Percentiles rank a stretch among this genome's conserved stretches.
These are phyloP conservation scores for Psilocybe subaeruginosa DNA, from an alignment of 768 basidiomycete species.

Conservation along the genomic window DNA sequence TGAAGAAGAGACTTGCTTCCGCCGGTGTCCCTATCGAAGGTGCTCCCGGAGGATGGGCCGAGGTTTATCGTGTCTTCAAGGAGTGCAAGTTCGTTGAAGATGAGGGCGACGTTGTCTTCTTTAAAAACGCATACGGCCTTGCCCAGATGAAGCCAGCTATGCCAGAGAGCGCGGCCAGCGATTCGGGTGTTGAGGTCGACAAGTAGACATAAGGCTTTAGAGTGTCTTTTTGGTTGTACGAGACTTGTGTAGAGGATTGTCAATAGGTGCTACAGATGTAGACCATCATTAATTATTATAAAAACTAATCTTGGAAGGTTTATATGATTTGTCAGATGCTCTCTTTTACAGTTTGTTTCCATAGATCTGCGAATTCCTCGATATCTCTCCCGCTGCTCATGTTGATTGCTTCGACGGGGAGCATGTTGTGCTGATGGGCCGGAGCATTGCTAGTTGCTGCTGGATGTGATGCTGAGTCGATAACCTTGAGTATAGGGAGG, in stretches of 20 bases:
- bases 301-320: not conserved
- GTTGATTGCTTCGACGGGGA: slow-evolving; percentile 86
- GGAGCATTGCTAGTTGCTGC: slow-evolving; percentile 70
- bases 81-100: slow-evolving; percentile 97
- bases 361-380: slow-evolving; percentile 70
- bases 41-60: slow-evolving; percentile 77
- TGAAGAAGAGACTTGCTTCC: slow-evolving; percentile 75
- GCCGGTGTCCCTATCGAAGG: slow-evolving; percentile 68
- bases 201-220: slow-evolving; percentile 34
- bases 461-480: slow-evolving; percentile 78
- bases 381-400: slow-evolving; percentile 76
- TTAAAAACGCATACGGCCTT: slow-evolving; percentile 84
- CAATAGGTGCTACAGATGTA: not conserved
- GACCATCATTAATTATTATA: not conserved
- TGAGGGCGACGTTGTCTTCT: slow-evolving; percentile 88
- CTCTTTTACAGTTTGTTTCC: slow-evolving; percentile 56
- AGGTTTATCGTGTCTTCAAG: slow-evolving; percentile 75
- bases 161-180: slow-evolving; percentile 53
- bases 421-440: slow-evolving; percentile 83
- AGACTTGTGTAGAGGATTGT: not conserved
- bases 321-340: slow-evolving; percentile 22
- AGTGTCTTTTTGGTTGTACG: not conserved
- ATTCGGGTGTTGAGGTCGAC: slow-evolving; percentile 58
- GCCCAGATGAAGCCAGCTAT: slow-evolving; percentile 72
- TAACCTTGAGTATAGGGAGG: slow-evolving; percentile 57